Conservation (phyloP, 2,329 filamentous ascomycete species). For the Coccinonectria pachysandricola region DNA sequence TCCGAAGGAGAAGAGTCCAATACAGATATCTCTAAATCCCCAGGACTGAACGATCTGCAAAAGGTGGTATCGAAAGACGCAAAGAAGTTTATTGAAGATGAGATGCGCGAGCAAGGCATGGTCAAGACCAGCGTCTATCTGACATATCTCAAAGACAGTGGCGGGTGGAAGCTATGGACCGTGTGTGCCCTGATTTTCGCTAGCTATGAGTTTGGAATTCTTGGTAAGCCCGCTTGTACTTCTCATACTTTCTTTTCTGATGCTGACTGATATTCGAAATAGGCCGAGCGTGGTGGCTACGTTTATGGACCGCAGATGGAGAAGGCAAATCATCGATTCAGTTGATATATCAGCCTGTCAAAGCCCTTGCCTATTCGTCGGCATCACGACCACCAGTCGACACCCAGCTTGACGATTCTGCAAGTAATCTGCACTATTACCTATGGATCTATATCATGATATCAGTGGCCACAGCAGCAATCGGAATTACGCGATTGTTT, state of each 20-base stretch:
- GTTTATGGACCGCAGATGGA: conserved; percentile 47
- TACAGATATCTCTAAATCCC: conserved; percentile 27
- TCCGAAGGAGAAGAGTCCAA: conserved; percentile 41
- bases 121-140: conserved; percentile 59
- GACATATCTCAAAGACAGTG: conserved; percentile 56
- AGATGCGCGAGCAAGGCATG: conserved; percentile 59
- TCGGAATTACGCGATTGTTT: conserved; percentile 53
- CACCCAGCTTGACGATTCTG: too few species aligned
- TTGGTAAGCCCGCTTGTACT: conserved; percentile 36
- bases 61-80: conserved; percentile 43
- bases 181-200: conserved; percentile 43
- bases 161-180: conserved; percentile 51
- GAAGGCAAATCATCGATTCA: too few species aligned
- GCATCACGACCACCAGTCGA: too few species aligned
- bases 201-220: conserved; percentile 40
- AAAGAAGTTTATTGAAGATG: conserved; percentile 68
- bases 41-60: conserved; percentile 32
- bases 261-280: too few species aligned
- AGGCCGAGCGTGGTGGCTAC: conserved; percentile 53
- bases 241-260: too few species aligned
- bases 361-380: too few species aligned
- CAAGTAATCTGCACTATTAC: conserved; percentile 51
- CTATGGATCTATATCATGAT: conserved; percentile 60
- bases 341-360: too few species aligned
- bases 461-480: conserved; percentile 49